Base-by-base conservation (phyloP, 2,329 filamentous ascomycete species). In the Botryosphaeria dothidea region DNA sequence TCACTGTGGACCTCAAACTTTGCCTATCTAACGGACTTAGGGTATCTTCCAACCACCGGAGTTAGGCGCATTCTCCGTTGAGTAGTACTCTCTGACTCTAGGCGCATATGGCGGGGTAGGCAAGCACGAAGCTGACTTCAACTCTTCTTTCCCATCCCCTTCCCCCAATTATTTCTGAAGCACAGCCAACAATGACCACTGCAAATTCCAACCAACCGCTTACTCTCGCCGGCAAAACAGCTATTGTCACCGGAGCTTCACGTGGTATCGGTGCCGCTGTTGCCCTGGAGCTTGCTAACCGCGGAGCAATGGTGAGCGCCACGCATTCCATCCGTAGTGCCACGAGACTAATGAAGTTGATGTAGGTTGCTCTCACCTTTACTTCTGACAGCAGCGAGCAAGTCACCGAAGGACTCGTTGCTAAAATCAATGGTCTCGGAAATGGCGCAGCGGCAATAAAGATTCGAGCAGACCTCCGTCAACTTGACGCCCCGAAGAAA, bases 211-310 rank as follows among this genome's bases (percentile, higher is more conserved):
- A 27, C n/a, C 38, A 57, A 25, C 38, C 49, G 3, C 31, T 56
- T 13, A 48, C 63, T 64, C 73, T 69, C 63, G 77, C 27, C 41
- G 73, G 71, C 29, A 79, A 78, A 63, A 73, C 78, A 0, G 82
- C 82, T 38, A 81, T 85, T 46, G 78, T 85, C 0, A 85, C 82
- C 1, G 83, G 83, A 8, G 79, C 78, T 15, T 81, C 80, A n/a
- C 74, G 83, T 66, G 82, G 82, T 5, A 83, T 86, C 8, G 83
- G 84, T 25, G 77, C 76, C 34, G 79, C 76, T 52, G 78, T 85
- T 46, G 83, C 81, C 21, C 72, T 81, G 45, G 81, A 83, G 61
- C 71, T 85, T 11, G 83, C 82, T 15, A 73, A 72, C n/a, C 76
- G 79, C 51, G 82, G 81, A 36, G 81, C 82, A 49, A 81, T 80